phyloP scores from a whole-genome alignment of 495 filamentous ascomycete species.

The Apodospora peruviana region DNA sequence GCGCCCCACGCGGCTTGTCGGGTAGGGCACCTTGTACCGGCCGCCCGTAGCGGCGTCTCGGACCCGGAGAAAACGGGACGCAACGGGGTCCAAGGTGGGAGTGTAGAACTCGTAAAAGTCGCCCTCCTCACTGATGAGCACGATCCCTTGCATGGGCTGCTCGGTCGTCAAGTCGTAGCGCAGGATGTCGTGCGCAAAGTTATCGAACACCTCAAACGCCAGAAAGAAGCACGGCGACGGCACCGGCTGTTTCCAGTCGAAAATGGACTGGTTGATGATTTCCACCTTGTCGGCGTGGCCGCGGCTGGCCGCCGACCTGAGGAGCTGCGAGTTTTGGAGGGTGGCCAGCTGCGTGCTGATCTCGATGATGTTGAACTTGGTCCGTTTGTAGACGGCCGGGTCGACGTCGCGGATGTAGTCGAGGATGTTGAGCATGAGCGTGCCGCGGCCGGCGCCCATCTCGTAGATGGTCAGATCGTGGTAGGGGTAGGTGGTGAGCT shows the following conservation, averaged over 20 bases:
- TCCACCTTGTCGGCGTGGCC: slow-evolving; percentile 84
- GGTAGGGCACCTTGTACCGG: slow-evolving; percentile 47
- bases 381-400: slow-evolving; percentile 88
- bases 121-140: slow-evolving; percentile 76
- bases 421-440: slow-evolving; percentile 95
- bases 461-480: slow-evolving; percentile 98
- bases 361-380: slow-evolving; percentile 92
- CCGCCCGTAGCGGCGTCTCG: slow-evolving; percentile 55
- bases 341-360: slow-evolving; percentile 76
- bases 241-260: slow-evolving; percentile 83
- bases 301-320: slow-evolving; percentile 53
- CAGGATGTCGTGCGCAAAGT: slow-evolving; percentile 91
- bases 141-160: slow-evolving; percentile 74
- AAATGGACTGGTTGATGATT: slow-evolving; percentile 90
- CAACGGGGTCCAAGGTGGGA: slow-evolving; percentile 72
- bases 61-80: slow-evolving; percentile 72
- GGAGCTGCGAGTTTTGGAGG: slow-evolving; percentile 67
- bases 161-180: slow-evolving; percentile 77
- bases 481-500: slow-evolving; percentile 87
- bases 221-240: slow-evolving; percentile 94
- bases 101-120: slow-evolving; percentile 94
- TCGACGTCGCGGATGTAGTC: slow-evolving; percentile 91
- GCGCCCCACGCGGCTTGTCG: slow-evolving; percentile 52
- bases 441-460: slow-evolving; percentile 95
- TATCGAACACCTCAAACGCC: slow-evolving; percentile 98